These are phyloP conservation scores for Pythium vanterpoolii DNA, from an alignment of 352 stramenopile genomes.

Conservation along the genomic window DNA sequence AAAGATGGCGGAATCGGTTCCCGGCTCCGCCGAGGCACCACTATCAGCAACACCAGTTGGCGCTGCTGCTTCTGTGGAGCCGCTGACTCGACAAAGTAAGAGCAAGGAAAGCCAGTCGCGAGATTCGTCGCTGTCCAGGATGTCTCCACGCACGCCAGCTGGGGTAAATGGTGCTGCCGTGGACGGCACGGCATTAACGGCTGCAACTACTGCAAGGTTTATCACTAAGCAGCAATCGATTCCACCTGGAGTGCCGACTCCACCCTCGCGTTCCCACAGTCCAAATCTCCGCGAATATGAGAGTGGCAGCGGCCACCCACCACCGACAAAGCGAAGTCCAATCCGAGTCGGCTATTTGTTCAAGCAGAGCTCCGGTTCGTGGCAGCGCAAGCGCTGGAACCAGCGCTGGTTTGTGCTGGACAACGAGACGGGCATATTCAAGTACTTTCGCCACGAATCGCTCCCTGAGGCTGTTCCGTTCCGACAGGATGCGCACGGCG, in stretches of 20 bases:
- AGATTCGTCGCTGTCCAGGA: conserved; percentile 5
- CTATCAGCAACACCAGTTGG: neutral
- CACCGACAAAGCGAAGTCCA: conserved; percentile 10
- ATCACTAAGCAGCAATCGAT: neutral
- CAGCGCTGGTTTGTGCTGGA: conserved; percentile 82
- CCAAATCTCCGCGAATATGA: neutral
- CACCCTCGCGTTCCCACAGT: neutral
- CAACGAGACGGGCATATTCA: conserved; percentile 51
- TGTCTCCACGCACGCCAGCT: neutral
- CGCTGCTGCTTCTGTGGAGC: neutral
- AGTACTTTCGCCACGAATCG: conserved; percentile 73
- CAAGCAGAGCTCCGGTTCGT: conserved; percentile 78
- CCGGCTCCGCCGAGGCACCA: neutral
- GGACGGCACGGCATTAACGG: neutral
- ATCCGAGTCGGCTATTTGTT: conserved; percentile 61
- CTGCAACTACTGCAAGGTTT: neutral
- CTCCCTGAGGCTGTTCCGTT: conserved; percentile 47
- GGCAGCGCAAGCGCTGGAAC: conserved; percentile 78
- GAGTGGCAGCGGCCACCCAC: neutral
- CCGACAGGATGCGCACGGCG: conserved; percentile 55
- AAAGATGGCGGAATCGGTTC: neutral
- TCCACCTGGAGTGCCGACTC: neutral
- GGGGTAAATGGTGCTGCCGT: neutral
- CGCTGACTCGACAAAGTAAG: neutral
- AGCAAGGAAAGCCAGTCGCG: conserved; percentile 13